Conservation (phyloP, 2,329 filamentous ascomycete genomes). For the Hymenoscyphus scutula region DNA sequence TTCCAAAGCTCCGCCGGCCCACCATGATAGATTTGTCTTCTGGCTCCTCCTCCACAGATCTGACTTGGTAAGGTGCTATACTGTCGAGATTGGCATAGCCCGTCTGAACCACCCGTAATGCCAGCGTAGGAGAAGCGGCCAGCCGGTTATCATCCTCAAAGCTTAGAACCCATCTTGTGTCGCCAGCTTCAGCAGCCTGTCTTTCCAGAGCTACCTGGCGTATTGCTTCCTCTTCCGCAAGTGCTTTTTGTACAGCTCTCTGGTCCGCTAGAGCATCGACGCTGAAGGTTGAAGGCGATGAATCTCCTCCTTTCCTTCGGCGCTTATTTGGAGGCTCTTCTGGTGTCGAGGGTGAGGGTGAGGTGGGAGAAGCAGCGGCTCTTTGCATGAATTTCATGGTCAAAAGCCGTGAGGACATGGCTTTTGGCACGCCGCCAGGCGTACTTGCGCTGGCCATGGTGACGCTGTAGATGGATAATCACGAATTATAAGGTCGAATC, state of each 20-base stretch:
- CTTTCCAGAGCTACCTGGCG: conserved; percentile 59
- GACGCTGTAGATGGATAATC: conserved; percentile 3
- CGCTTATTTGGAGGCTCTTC: conserved; percentile 61
- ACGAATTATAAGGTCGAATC: background rate
- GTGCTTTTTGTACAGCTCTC: conserved; percentile 59
- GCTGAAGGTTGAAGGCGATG: conserved; percentile 39
- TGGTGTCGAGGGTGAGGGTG: conserved; percentile 44
- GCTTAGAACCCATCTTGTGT: conserved; percentile 74
- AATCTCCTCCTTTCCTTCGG: conserved; percentile 47
- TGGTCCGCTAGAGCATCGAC: conserved; percentile 52
- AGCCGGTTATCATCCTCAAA: conserved; percentile 42
- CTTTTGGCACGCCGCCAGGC: conserved; percentile 50
- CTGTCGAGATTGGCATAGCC: conserved; percentile 53
- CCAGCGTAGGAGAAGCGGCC: conserved; percentile 36
- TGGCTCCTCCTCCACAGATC: conserved; percentile 26
- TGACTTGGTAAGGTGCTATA: conserved; percentile 20
- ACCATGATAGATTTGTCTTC: conserved; percentile 36
- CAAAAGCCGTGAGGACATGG: conserved; percentile 82
- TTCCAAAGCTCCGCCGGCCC: conserved; percentile 50
- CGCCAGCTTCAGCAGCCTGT: conserved; percentile 60
- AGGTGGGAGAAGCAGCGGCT: conserved; percentile 58
- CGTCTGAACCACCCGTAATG: conserved; percentile 59
- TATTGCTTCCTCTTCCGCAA: conserved; percentile 66
- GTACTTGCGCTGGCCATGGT: conserved; percentile 31
- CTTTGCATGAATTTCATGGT: conserved; percentile 99